phyloP scores from a whole-genome alignment of 306 rosid genomes.

The Vachellia collinsii region DNA sequence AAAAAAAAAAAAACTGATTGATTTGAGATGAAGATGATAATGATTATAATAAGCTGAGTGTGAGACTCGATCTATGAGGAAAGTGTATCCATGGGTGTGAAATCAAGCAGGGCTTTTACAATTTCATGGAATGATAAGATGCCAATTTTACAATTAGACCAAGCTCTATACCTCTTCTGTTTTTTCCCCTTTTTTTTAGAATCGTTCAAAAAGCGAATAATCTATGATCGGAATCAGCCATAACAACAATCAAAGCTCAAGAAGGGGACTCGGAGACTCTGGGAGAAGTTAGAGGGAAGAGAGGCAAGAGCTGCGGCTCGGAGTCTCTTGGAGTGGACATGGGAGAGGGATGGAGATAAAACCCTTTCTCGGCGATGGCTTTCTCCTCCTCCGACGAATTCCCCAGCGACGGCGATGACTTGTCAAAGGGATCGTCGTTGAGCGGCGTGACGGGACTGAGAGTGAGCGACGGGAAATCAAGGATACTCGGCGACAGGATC shows the following conservation, averaged over 20 bases:
- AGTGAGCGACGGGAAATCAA: conserved; percentile 81
- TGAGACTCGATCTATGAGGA: neutral
- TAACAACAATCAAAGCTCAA: conserved; percentile 39
- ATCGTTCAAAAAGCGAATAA: conserved; percentile 37
- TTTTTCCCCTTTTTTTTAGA: conserved; percentile 17
- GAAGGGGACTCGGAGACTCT: conserved; percentile 73
- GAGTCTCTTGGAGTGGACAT: conserved; percentile 65
- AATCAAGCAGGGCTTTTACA: conserved; percentile 36
- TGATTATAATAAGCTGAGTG: no score
- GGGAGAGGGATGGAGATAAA: conserved; percentile 80
- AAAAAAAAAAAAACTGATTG: no score
- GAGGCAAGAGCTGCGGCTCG: conserved; percentile 73
- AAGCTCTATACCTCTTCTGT: conserved; percentile 49
- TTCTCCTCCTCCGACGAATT: conserved; percentile 86
- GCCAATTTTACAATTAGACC: conserved; percentile 59
- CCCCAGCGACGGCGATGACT: conserved; percentile 77
- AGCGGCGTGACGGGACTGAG: conserved; percentile 93
- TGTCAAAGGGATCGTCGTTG: conserved; percentile 71
- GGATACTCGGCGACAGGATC: conserved; percentile 84
- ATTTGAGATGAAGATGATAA: no score
- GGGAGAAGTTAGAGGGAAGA: conserved; percentile 83
- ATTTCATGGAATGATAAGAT: conserved; percentile 42
- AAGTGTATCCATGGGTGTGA: conserved; percentile 16
- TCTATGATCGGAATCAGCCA: conserved; percentile 40
- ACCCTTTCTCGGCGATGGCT: conserved; percentile 90